Evolutionary conservation across 164 flowering plant species (phyloP), one percentile per base, ranked within the genome.

Genomic region (Warburgia ugandensis): DNA sequence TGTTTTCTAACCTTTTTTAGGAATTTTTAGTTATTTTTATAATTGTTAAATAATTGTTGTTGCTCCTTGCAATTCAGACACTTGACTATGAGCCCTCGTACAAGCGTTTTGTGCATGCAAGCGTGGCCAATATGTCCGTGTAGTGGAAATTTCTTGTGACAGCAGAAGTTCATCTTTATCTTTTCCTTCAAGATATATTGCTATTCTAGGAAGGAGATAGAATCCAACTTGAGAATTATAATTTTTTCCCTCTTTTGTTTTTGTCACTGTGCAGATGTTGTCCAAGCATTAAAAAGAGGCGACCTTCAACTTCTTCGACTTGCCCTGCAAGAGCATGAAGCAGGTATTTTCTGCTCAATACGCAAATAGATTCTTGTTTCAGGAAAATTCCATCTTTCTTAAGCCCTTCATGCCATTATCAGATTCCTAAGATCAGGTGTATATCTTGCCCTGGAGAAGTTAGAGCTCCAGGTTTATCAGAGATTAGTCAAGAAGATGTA

Each of bases 401-500:
- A 42, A 7, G 36, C 6, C 46, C 7, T 23, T 35, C 4, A 17
- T 10, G 22, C 16, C 3, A 47, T 26, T 10, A 0, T 56, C 75
- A 92, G 99, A 64, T 94, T 94, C 71, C 67, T 89, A 52, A 84
- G 96, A 60, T 86, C 97, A 32, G 97, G 99, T 42, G 97, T 89
- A 11, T 94, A 81, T 70, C 97, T 94, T 64, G 99, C 89, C 56
- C 73, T 94, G 16, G 99, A 94, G 74, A 89, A 86, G 82, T 68
- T 89, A 27, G 99, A 94, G 66, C 92, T 94, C 49, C 99, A 89
- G 78, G 97, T 94, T 48, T 94, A 89, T 67, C 97, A 83, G 62
- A 69, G 97, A 71, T 43, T 94, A 56, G 50, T 89, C n/a, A 94
- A 94, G 77, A 94, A 84, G 66, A 94, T 94, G 97, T 89, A 70